Evolutionary conservation across 1,284 basidiomycete genomes (phyloP), one percentile per base, ranked within the genome.

Genomic region (Naganishia sp.): DNA sequence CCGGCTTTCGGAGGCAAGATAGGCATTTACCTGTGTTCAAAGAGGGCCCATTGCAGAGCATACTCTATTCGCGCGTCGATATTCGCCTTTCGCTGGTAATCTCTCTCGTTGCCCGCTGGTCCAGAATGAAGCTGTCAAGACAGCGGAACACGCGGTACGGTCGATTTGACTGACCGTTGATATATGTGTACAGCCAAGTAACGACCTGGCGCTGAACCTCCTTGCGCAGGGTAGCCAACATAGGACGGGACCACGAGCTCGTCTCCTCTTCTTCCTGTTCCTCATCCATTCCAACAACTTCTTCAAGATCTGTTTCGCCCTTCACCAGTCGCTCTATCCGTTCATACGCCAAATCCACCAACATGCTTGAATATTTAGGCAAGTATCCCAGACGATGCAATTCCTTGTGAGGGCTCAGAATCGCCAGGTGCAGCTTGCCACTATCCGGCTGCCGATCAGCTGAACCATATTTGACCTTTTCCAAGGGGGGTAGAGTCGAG

Each of bases 1-100:
- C 23, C 17, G 15, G 18, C 18, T 15, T 41, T 28, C 11, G 0
- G 28, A 25, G 32, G 25, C 47, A 2, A 47, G 23, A 63, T 45
- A 45, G n/a, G 3, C 5, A 62, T 76, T 32, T 69, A 92, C 92
- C 92, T 83, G 53, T 94, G 80, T 73, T 93, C 89, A 72, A 89
- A 92, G 45, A 96, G 81, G 0, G 88, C 89, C 79, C 92, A 93
- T 77, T 90, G 91, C 71, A 95, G 86, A 71, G 93, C 90, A 71
- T 92, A 94, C 71, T 95, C 93, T 73, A 95, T 92, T 63, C 93
- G 82, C 1, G 89, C 88, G 46, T 90, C 90, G 35, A 94, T 87
- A 3, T 90, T 89, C 71, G 89, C 85, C 55, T 94, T 81, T 82
- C 91, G 86, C 6, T 71, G 75, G 51, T 74, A 73, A 64, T 64